Evolutionary conservation across 2,329 filamentous ascomycete species (phyloP).

Genomic region (Pseudophaeomoniella oleicola): DNA sequence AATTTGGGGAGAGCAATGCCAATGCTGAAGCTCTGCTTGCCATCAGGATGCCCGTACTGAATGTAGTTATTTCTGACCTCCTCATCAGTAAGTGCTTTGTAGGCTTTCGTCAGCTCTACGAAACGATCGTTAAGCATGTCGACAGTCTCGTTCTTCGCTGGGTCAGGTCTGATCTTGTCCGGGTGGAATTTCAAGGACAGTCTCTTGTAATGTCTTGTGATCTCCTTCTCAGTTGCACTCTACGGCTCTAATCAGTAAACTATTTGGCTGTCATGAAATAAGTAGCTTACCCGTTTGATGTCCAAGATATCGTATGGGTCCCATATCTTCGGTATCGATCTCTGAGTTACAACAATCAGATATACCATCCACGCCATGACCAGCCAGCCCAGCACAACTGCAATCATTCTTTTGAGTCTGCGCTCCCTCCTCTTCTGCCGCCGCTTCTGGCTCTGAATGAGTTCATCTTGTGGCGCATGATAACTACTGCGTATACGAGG

Average conservation of each 20-base stretch:
- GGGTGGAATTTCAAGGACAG: conserved; percentile 80
- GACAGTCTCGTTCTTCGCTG: conserved; percentile 73
- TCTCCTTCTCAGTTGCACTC: conserved; percentile 74
- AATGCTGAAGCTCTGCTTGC: conserved; percentile 96
- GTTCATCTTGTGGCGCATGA: conserved; percentile 65
- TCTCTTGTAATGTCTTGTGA: conserved; percentile 80
- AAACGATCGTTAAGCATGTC: conserved; percentile 77
- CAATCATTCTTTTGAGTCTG: conserved; percentile 68
- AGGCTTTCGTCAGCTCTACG: conserved; percentile 92
- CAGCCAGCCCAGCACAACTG: conserved; percentile 63
- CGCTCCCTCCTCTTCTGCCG: conserved; percentile 84
- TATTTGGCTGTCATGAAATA: conserved; percentile 2
- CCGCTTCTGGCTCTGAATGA: conserved; percentile 68
- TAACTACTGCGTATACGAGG: conserved; percentile 71
- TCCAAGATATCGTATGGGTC: conserved; percentile 94
- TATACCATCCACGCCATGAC: conserved; percentile 86
- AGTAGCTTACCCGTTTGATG: conserved; percentile 54
- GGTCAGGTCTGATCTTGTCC: conserved; percentile 77
- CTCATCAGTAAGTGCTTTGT: conserved; percentile 94
- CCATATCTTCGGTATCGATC: conserved; percentile 64
- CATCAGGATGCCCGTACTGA: conserved; percentile 89
- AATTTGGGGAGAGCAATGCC: conserved; percentile 90
- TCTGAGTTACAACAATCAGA: conserved; percentile 67
- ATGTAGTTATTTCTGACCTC: conserved; percentile 95
- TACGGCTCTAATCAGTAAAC: conserved; percentile 17